Percentiles rank a stretch among this genome's conserved stretches.
Conservation (phyloP, 2,329 filamentous ascomycete species). For the Claviceps paspali region DNA sequence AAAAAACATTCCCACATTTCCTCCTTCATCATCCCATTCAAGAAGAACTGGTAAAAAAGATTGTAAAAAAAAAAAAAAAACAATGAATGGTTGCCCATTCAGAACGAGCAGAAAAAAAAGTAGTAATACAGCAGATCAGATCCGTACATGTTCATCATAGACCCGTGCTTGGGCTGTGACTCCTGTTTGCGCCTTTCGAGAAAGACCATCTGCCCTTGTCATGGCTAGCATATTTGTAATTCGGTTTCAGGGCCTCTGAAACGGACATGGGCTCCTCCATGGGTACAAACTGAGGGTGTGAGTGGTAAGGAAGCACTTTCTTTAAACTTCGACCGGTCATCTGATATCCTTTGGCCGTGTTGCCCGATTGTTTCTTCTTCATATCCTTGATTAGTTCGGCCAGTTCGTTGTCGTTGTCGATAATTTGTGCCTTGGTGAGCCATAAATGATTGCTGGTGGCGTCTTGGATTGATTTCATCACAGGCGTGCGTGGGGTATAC, state of each 20-base stretch:
- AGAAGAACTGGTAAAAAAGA: too few species aligned
- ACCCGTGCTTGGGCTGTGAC: slow-evolving; percentile 13
- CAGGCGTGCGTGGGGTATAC: slow-evolving; percentile 58
- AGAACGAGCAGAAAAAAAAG: too few species aligned
- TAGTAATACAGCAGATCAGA: too few species aligned
- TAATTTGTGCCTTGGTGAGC: slow-evolving; percentile 78
- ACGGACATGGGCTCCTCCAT: slow-evolving; percentile 22
- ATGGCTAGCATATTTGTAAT: slow-evolving; percentile 9
- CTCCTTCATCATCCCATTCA: too few species aligned
- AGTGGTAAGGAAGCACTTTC: slow-evolving; percentile 21
- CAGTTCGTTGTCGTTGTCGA: slow-evolving; percentile 57
- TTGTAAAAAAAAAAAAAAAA: neutral
- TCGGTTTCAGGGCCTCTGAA: slow-evolving; percentile 17
- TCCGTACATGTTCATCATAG: slow-evolving; percentile 6
- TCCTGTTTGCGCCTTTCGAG: slow-evolving; percentile 11
- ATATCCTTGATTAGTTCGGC: slow-evolving; percentile 52
- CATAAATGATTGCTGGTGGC: slow-evolving; percentile 29
- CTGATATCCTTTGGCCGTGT: slow-evolving; percentile 11
- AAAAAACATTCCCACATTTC: too few species aligned
- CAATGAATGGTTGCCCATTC: too few species aligned
- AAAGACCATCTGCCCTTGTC: slow-evolving; percentile 14
- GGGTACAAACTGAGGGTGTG: slow-evolving; percentile 18
- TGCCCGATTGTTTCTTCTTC: slow-evolving; percentile 20
- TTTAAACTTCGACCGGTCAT: slow-evolving; percentile 14
- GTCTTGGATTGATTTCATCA: slow-evolving; percentile 60